A percentile compares a stretch with the other conserved stretches of the same genome.
phyloP scores from a whole-genome alignment of 805 yeast genomes.

The Lipomyces oligophaga region DNA sequence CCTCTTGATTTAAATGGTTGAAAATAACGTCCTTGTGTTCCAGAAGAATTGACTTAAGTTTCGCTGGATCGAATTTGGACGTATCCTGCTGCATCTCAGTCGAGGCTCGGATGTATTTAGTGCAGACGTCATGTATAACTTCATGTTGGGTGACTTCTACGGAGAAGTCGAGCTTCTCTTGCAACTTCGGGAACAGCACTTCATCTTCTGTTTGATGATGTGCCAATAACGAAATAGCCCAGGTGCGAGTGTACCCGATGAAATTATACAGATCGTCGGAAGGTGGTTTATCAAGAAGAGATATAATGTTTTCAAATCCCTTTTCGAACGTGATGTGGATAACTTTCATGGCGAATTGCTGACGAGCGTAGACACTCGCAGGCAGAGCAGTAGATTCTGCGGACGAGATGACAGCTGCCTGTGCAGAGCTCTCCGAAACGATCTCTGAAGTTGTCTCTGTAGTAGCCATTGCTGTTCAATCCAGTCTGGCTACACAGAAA shows the following conservation, averaged over 20 bases:
- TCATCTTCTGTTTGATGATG: conserved; percentile 15
- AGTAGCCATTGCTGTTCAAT: too few species aligned
- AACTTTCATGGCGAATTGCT: conserved; percentile 11
- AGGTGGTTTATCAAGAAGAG: conserved; percentile 7
- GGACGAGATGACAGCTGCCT: too few species aligned
- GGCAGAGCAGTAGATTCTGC: too few species aligned
- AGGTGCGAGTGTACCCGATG: conserved; percentile 12
- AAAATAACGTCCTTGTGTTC: conserved; percentile 6
- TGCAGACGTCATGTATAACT: conserved; percentile 2
- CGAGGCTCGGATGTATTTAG: neutral
- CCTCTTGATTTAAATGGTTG: conserved; percentile 11
- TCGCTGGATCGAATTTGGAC: conserved; percentile 5
- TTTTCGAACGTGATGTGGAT: conserved; percentile 10
- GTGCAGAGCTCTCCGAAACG: too few species aligned
- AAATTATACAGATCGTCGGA: conserved; percentile 7
- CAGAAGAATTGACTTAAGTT: conserved; percentile 1
- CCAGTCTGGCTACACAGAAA: too few species aligned
- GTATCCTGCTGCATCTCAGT: conserved; percentile 3
- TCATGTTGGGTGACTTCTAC: conserved; percentile 10
- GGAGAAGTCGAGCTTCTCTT: conserved; percentile 5
- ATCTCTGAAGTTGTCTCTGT: too few species aligned
- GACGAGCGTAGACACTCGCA: conserved; percentile 1
- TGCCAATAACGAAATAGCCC: conserved; percentile 7
- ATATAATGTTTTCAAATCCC: conserved; percentile 8
- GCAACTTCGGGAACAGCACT: conserved; percentile 10